These are phyloP conservation scores for Pichia californica DNA, from an alignment of 805 yeast genomes.

Conservation along the genomic window DNA sequence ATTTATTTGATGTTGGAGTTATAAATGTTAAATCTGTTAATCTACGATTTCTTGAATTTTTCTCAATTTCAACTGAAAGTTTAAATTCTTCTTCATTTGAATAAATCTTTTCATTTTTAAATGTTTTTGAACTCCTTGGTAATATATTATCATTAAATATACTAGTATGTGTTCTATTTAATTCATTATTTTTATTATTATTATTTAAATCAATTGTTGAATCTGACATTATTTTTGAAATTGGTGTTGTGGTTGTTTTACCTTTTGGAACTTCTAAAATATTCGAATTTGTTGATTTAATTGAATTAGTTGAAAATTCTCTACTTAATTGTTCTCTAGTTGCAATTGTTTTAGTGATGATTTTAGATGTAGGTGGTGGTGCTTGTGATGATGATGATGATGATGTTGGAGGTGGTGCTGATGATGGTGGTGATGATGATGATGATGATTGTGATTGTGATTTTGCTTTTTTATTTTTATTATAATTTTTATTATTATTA, in stretches of 20 bases:
- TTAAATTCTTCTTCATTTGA: constrained; percentile 3
- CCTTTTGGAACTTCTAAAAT: background rate
- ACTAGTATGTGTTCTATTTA: background rate
- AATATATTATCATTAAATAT: constrained; percentile 1
- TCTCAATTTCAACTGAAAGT: constrained; percentile 6
- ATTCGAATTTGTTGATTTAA: background rate
- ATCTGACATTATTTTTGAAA: too few relatives aligned
- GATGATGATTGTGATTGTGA: too few relatives aligned
- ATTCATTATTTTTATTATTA: background rate
- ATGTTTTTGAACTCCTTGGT: constrained; percentile 1
- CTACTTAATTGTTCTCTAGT: constrained; percentile 8
- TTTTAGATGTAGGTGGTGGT: too few relatives aligned
- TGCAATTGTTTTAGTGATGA: constrained; percentile 11
- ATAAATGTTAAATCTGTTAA: constrained; percentile 30
- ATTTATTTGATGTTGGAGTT: constrained; percentile 8
- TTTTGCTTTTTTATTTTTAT: too few relatives aligned
- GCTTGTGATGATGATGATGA: too few relatives aligned
- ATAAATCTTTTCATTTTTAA: background rate
- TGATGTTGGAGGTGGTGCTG: too few relatives aligned
- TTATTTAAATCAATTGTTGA: too few relatives aligned
- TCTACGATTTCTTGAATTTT: constrained; percentile 23
- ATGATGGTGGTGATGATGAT: too few relatives aligned
- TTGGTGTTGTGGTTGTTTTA: background rate
- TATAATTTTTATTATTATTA: too few relatives aligned
- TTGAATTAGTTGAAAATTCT: constrained; percentile 7